Base-by-base conservation (phyloP, 164 flowering plant genomes). In the Houttuynia cordata region DNA sequence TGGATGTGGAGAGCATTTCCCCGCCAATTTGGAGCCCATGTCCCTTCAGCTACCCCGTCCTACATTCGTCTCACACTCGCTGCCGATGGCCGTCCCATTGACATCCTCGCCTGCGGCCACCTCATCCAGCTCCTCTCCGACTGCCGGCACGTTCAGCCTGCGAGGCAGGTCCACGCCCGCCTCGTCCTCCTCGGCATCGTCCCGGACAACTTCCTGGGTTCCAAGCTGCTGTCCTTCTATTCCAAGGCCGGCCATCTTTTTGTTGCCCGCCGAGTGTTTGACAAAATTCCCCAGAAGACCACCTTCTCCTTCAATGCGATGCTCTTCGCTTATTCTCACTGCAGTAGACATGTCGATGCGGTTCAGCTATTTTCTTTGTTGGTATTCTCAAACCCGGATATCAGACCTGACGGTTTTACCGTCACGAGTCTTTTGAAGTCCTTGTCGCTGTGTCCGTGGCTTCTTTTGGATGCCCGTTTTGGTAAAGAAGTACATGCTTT, bases 391-490 rank as follows among this genome's bases (percentile, higher is more conserved):
- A 53, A 51, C 57, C 53, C 41, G 18, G 30, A n/a, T 13, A 63
- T 65, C n/a, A 67, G 63, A 34, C 76, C 81, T 13, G 76, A 81
- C 56, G 63, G 63, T 57, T 80, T 70, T 58, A 78, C 86, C 0
- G 50, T 86, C 19, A 77, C 85, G 12, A 79, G 75, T 45, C 79
- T 82, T 50, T 63, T 91, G 56, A 92, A 92, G 74, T 79, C 89
- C 0, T 50, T 82, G 61, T 77, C 88, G 10, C 59, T 66, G 47
- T 25, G 18, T 17, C 25, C 50, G 10, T 52, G 74, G 68, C 57
- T 42, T 70, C 56, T 51, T 3, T 74, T 66, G 8, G 49, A 51
- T 2, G 56, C 37, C 0, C 67, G 70, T 58, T 17, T 12, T 17
- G 82, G 69, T 21, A 75, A 71, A 64, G 81, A 75, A 75, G 59